Evolutionary conservation across 1,139 yeast species (phyloP).

Genomic region (Meyerozyma smithsonii): DNA sequence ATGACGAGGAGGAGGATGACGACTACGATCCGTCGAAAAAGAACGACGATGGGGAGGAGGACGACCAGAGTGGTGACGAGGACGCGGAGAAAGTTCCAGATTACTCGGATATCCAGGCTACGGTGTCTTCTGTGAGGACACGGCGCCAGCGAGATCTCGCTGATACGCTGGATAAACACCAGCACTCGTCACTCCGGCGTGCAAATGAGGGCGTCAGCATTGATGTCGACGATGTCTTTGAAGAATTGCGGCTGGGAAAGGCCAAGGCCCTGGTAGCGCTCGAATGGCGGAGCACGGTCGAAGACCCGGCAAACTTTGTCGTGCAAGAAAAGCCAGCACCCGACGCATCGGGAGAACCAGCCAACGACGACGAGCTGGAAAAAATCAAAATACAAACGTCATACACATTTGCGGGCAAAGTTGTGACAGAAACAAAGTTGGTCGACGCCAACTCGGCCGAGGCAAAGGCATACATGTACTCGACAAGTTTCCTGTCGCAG

Average conservation of each 20-base stretch:
- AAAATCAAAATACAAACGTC: conserved; percentile 68
- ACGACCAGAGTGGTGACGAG: conserved; percentile 17
- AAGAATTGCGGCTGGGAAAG: conserved; percentile 18
- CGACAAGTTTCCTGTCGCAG: conserved; percentile 32
- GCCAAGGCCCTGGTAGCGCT: conserved; percentile 5
- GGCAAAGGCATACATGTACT: conserved; percentile 74
- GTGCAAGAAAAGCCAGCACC: conserved; percentile 10
- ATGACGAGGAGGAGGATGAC: conserved; percentile 33
- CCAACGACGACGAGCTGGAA: conserved; percentile 10
- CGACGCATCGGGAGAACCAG: conserved; percentile 10
- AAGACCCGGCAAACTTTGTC: conserved; percentile 6
- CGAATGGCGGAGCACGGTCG: conserved; percentile 4
- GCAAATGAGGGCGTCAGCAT: conserved; percentile 13
- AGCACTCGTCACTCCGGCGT: conserved; percentile 7
- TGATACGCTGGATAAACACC: conserved; percentile 6
- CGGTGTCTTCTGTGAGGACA: conserved; percentile 30
- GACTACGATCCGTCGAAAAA: conserved; percentile 51
- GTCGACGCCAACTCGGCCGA: conserved; percentile 80
- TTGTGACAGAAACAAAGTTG: conserved; percentile 67
- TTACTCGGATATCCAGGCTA: conserved; percentile 30
- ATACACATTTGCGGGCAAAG: conserved; percentile 87
- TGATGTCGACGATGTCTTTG: conserved; percentile 35
- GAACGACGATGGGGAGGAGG: conserved; percentile 15
- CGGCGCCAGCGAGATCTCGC: conserved; percentile 28
- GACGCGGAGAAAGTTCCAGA: conserved; percentile 27